Evolutionary conservation across 2,329 filamentous ascomycete species (phyloP).

Genomic region (Fusarium fujikuroi): DNA sequence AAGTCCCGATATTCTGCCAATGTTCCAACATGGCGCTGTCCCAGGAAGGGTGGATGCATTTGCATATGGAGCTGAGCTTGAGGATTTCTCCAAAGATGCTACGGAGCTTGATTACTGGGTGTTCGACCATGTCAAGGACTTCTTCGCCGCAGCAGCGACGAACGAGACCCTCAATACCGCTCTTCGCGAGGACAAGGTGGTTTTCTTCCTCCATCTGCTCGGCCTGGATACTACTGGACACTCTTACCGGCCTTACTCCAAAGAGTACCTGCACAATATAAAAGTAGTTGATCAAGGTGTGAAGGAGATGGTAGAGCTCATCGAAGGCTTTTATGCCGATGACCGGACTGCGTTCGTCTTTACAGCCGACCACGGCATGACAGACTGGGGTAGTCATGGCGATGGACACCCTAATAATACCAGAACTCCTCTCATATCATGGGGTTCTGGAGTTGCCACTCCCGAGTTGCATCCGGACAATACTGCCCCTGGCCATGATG

Average conservation of each 20-base stretch:
- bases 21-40: conserved; percentile 95
- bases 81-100: conserved; percentile 90
- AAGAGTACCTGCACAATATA: conserved; percentile 94
- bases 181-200: conserved; percentile 83
- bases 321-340: conserved; percentile 86
- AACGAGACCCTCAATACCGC: conserved; percentile 79
- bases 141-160: conserved; percentile 82
- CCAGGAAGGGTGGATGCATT: conserved; percentile 89
- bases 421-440: conserved; percentile 88
- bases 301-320: conserved; percentile 80
- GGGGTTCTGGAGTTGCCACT: conserved; percentile 89
- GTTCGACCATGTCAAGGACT: conserved; percentile 88
- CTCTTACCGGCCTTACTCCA: conserved; percentile 87
- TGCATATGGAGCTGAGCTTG: conserved; percentile 83
- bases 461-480: conserved; percentile 68
- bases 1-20: conserved; percentile 94
- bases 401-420: conserved; percentile 98
- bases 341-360: conserved; percentile 94
- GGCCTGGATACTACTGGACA: conserved; percentile 94
- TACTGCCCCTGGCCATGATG: conserved; percentile 84
- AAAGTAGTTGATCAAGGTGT: conserved; percentile 94
- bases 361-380: conserved; percentile 99
- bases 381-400: conserved; percentile 98
- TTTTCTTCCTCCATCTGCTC: conserved; percentile 95
- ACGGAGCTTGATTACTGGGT: conserved; percentile 91